A percentile compares a stretch with the other conserved stretches of the same genome.
Conservation (phyloP, 805 yeast species). For the Kazachstania viticola region DNA sequence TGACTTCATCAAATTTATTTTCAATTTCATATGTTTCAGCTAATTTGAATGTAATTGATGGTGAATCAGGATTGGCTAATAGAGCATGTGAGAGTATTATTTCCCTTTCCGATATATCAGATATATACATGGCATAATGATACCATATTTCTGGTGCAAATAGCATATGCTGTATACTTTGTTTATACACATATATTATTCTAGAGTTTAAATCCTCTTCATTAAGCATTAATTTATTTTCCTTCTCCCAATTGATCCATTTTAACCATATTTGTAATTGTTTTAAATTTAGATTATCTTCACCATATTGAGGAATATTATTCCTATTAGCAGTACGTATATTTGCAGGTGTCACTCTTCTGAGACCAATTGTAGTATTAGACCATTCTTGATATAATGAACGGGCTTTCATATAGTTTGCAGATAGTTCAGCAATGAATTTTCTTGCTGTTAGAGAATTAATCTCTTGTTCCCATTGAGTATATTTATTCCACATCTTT, state of each 20-base stretch:
- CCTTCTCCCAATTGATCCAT: constrained; percentile 74
- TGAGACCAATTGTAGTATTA: constrained; percentile 41
- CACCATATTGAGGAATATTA: constrained; percentile 17
- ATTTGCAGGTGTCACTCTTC: constrained; percentile 27
- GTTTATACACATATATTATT: constrained; percentile 58
- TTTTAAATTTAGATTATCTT: constrained; percentile 8
- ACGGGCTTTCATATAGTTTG: constrained; percentile 79
- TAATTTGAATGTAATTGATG: constrained; percentile 50
- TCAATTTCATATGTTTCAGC: constrained; percentile 62
- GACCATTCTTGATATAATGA: constrained; percentile 63
- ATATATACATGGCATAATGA: constrained; percentile 26
- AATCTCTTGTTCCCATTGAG: constrained; percentile 69
- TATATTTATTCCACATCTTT: constrained; percentile 68
- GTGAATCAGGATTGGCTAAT: constrained; percentile 56
- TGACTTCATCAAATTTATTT: constrained; percentile 38
- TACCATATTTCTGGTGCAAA: constrained; percentile 30
- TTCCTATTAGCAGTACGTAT: constrained; percentile 18
- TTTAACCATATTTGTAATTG: constrained; percentile 49
- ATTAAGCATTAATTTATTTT: constrained; percentile 52
- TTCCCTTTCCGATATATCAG: constrained; percentile 12
- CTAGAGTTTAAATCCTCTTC: constrained; percentile 42
- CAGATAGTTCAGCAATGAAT: constrained; percentile 69
- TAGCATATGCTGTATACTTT: constrained; percentile 36
- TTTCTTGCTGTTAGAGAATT: constrained; percentile 73
- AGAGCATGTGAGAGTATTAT: constrained; percentile 42